Evolutionary conservation across 2,329 filamentous ascomycete species (phyloP).

Genomic region (Fusarium beomiforme): DNA sequence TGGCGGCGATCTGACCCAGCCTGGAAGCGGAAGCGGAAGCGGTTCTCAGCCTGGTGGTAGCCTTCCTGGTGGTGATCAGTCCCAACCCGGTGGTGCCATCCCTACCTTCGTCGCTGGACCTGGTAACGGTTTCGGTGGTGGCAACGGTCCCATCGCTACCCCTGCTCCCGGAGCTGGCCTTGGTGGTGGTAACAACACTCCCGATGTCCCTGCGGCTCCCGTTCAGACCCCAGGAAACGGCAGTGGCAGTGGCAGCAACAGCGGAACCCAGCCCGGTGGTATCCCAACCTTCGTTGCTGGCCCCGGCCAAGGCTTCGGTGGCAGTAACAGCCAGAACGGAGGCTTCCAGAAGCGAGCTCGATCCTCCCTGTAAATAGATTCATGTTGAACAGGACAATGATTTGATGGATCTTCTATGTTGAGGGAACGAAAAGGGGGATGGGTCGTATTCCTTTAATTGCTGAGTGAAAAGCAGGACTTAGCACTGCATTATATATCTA

Average conservation of each 20-base stretch:
- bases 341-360: slow-evolving; percentile 27
- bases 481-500: slow-evolving; percentile 45
- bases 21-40: not conserved
- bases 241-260: not conserved
- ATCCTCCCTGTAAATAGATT: slow-evolving; percentile 10
- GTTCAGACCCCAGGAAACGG: slow-evolving; percentile 13
- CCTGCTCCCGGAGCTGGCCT: not conserved
- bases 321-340: slow-evolving; percentile 4
- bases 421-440: slow-evolving; percentile 25
- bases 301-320: slow-evolving; percentile 22
- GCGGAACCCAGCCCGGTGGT: not conserved
- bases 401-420: slow-evolving; percentile 10
- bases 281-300: slow-evolving; percentile 30
- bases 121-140: slow-evolving; percentile 16
- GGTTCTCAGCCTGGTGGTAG: not conserved
- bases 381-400: slow-evolving; percentile 4
- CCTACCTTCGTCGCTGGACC: slow-evolving; percentile 18
- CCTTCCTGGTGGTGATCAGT: not conserved
- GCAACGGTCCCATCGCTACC: not conserved
- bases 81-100: not conserved
- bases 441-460: slow-evolving; percentile 36
- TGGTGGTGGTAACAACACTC: slow-evolving; percentile 8
- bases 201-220: not conserved
- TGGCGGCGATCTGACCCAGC: not conserved
- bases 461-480: slow-evolving; percentile 41